A percentile compares a stretch with the other conserved stretches of the same genome.
phyloP scores from a whole-genome alignment of 148 eudicot genomes.

The Cornus suecica region DNA sequence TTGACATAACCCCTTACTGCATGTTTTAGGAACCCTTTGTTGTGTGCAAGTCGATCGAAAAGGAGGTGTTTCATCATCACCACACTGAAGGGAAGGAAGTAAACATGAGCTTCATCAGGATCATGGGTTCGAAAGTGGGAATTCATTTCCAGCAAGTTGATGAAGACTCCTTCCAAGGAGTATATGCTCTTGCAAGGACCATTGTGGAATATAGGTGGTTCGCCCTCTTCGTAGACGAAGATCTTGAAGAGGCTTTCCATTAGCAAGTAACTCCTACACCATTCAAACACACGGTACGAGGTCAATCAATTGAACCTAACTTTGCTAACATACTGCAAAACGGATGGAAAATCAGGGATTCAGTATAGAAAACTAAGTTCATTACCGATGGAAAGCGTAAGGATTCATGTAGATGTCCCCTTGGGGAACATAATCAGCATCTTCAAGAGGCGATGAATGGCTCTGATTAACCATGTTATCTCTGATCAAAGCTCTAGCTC shows the following conservation, averaged over 20 bases:
- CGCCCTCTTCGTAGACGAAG: slow-evolving; percentile 67
- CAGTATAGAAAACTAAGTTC: neutral
- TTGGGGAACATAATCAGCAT: slow-evolving; percentile 46
- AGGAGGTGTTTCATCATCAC: slow-evolving; percentile 54
- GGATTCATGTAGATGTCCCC: slow-evolving; percentile 56
- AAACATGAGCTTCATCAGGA: slow-evolving; percentile 54
- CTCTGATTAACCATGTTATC: slow-evolving; percentile 29
- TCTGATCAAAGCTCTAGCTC: slow-evolving; percentile 51
- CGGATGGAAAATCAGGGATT: too few relatives aligned
- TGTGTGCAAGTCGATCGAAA: slow-evolving; percentile 41
- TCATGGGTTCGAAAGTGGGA: slow-evolving; percentile 32
- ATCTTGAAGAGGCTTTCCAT: slow-evolving; percentile 69
- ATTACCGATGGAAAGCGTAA: slow-evolving; percentile 65
- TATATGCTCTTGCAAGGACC: slow-evolving; percentile 62
- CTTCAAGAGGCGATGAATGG: slow-evolving; percentile 23
- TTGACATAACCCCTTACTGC: slow-evolving; percentile 49
- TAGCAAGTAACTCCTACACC: too few relatives aligned
- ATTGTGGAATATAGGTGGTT: slow-evolving; percentile 65
- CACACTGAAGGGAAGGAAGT: slow-evolving; percentile 70
- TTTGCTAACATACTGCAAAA: too few relatives aligned
- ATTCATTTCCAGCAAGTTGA: slow-evolving; percentile 37
- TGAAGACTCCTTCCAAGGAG: slow-evolving; percentile 64
- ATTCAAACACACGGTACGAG: too few relatives aligned
- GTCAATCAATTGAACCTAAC: too few relatives aligned
- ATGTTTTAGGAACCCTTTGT: slow-evolving; percentile 45